Evolutionary conservation across 2,329 filamentous ascomycete species (phyloP), one percentile per base, ranked within the genome.

Genomic region (Exophiala bonariae): DNA sequence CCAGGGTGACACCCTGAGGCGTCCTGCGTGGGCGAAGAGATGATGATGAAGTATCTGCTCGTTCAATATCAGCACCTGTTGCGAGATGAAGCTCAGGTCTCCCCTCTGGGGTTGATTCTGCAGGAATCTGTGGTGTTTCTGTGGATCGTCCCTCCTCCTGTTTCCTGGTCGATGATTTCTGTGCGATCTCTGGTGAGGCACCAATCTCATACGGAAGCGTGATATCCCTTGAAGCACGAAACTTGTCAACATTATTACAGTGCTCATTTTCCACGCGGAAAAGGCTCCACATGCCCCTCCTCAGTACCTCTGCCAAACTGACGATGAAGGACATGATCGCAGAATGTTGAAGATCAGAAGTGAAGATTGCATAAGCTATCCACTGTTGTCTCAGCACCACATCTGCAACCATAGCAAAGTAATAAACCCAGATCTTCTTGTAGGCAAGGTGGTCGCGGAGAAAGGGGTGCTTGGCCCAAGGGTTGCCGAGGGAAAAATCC

Each of bases 211-310:
- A 97, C 0, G 92, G 92, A 0, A 97, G 76, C 0, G 89, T 89
- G 0, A 95, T 80, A 60, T 96, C 91, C 46, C 92, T 80, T 2
- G 85, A 89, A 3, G 93, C 93, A 55, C 95, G 90, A 77, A 95
- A 95, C 57, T 89, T 83, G 14, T 83, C 81, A 2, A 99, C 92
- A 59, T 96, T 96, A 45, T 86, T 85, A 69, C 90, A 96, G 69
- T 99, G 93, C 61, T 99, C 93, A 66, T 99, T 99, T 68, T 99
- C 93, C 19, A 99, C 91, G 32, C 93, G 88, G 65, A 99, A 87
- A 3, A 97, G 75, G 0, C 86, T 85, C 93, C 93, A 99, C 63
- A 96, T 82, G 52, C 89, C 91, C 63, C 93, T 77, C 23, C 93
- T 82, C n/a, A 81, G 77, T 17, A 95, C 82, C 65, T 99, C 93